Evolutionary conservation across 306 rosid genomes (phyloP).

Genomic region (Aeschynomene evenia): DNA sequence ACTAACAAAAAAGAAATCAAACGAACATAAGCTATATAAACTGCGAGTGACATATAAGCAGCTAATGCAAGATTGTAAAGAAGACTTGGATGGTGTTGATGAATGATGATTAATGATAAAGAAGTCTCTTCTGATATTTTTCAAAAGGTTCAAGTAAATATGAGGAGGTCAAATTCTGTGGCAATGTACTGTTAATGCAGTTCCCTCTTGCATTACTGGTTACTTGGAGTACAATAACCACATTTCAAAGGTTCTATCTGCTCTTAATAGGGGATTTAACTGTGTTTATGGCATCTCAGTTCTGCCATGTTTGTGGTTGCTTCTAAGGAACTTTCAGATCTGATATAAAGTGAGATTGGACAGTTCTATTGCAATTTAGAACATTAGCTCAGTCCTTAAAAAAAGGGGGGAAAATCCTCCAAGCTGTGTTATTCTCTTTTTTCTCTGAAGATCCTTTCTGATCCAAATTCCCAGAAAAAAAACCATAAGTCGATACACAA

Average conservation of each 20-base stretch:
- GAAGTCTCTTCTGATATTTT: background rate
- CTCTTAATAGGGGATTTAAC: background rate
- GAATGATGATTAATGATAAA: background rate
- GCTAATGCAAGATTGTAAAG: background rate
- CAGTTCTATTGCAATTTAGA: background rate
- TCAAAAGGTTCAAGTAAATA: background rate
- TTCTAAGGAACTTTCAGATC: background rate
- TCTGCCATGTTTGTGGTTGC: background rate
- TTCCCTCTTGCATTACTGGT: background rate
- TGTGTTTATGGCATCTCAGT: background rate
- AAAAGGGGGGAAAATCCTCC: background rate
- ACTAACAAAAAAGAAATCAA: background rate
- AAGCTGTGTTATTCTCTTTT: background rate
- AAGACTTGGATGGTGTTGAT: background rate
- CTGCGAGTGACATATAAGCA: background rate
- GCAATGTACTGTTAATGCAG: background rate
- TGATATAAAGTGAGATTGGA: background rate
- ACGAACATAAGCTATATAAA: background rate
- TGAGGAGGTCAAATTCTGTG: background rate
- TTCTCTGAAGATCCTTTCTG: background rate
- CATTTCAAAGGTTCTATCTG: background rate
- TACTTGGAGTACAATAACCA: background rate
- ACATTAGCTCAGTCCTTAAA: background rate
- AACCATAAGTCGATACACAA: background rate
- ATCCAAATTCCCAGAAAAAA: background rate